phyloP scores from a whole-genome alignment of 176 grass and related monocot species.

The Aechmea fasciata region DNA sequence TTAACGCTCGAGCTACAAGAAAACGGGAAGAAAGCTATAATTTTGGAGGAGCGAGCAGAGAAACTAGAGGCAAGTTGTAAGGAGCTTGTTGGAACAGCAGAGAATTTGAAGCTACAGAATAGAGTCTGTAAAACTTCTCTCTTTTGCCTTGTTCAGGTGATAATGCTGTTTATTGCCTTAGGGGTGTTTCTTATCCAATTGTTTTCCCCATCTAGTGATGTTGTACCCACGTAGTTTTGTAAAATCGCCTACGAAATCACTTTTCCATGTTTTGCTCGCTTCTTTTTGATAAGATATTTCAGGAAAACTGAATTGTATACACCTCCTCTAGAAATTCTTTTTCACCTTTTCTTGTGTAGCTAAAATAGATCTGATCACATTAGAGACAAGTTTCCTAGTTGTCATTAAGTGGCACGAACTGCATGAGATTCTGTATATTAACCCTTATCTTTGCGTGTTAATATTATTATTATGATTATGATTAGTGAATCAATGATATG shows the following conservation, averaged over 20 bases:
- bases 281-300: no score
- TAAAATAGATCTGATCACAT: background rate
- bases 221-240: constrained; percentile 44
- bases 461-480: no score
- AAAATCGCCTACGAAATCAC: constrained; percentile 10
- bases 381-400: background rate
- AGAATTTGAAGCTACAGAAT: constrained; percentile 45
- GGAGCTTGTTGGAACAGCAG: constrained; percentile 29
- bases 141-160: constrained; percentile 39
- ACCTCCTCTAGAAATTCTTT: no score
- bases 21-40: constrained; percentile 31
- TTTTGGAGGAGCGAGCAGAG: constrained; percentile 35
- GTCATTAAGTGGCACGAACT: no score
- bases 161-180: constrained; percentile 38
- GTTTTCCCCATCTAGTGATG: constrained; percentile 14
- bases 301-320: no score
- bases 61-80: constrained; percentile 30
- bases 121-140: constrained; percentile 39
- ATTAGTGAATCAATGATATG: no score
- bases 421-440: no score
- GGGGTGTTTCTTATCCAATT: constrained; percentile 31
- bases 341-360: no score
- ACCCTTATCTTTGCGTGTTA: no score
- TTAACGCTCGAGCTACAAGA: constrained; percentile 26
- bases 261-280: background rate